Base-by-base conservation (phyloP, 2,329 filamentous ascomycete species). In the Fusarium sp. region DNA sequence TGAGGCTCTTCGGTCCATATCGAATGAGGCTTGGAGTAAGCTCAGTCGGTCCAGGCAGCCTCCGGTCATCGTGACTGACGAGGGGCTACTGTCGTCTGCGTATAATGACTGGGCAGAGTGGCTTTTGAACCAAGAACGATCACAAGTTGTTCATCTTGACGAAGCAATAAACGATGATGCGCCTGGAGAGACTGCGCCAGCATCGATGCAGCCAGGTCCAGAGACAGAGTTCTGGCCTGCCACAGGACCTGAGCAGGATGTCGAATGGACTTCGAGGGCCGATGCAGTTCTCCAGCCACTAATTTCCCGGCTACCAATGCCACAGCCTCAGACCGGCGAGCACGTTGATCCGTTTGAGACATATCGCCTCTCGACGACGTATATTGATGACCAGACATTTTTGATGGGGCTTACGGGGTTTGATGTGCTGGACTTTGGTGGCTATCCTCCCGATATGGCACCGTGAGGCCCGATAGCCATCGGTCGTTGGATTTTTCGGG, bases 391-490 rank as follows among this genome's bases (percentile, higher is more conserved):
- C n/a, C 39, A 61, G 11, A 25, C 33, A 4, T 57, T 61, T 20
- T 31, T 61, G 1, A 57, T 61, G 50, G 52, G 50, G 3, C 58
- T 61, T 9, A 61, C 50, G 8, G 58, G 58, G 1, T 35, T 61
- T 5, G 50, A 45, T n/a, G 50, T 45, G 1, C n/a, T 57, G 5
- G 58, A 61, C 2, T 57, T 61, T 25, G 58, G 39, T n/a, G 50
- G 50, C 4, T 36, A 55, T 20, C 36, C 57, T 27, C 20, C 57
- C 1, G 47, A 35, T 3, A 4, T 49, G 9, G n/a, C 29, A 0
- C 22, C 33, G 12, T 52, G 12, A 35, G 22, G 22, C 22, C 22
- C 22, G 22, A 22, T 22, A 22, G 22, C 22, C 22, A 22, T 22
- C 22, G 22, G 22, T 22, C 22, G 22, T 22, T 22, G 22, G 22